These are phyloP conservation scores for Fusarium devonianum DNA, from an alignment of 2,329 filamentous ascomycete genomes.

Conservation along the genomic window DNA sequence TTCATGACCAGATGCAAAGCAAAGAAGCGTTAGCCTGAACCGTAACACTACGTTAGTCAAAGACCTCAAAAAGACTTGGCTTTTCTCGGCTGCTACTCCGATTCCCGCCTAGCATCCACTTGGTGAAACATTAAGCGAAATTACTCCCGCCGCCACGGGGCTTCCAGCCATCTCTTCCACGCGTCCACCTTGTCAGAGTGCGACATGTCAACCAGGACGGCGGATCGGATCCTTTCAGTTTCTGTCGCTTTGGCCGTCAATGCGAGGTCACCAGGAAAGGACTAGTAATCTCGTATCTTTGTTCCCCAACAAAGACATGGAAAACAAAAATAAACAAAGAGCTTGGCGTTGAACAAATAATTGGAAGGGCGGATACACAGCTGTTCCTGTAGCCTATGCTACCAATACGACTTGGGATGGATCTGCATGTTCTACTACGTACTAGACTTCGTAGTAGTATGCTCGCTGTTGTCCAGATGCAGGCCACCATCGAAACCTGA, in stretches of 20 bases:
- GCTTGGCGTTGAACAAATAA: too few relatives aligned
- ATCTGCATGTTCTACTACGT: too few relatives aligned
- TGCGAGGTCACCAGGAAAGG: too few relatives aligned
- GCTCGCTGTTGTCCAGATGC: too few relatives aligned
- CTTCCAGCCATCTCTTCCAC: conserved; percentile 11
- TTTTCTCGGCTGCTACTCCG: conserved; percentile 36
- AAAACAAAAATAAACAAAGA: conserved; percentile 23
- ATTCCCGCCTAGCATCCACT: conserved; percentile 31
- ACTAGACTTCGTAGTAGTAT: too few relatives aligned
- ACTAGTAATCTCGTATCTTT: too few relatives aligned
- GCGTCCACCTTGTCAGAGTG: conserved; percentile 26
- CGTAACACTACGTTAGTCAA: too few relatives aligned
- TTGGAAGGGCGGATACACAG: too few relatives aligned
- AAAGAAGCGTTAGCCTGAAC: not conserved
- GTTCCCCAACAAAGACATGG: too few relatives aligned
- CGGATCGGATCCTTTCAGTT: conserved; percentile 22
- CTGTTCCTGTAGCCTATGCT: too few relatives aligned
- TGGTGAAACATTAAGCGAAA: conserved; percentile 47
- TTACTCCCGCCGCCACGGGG: conserved; percentile 45
- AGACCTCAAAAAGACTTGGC: conserved; percentile 25
- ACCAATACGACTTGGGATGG: too few relatives aligned
- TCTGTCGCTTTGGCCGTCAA: conserved; percentile 17
- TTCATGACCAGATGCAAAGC: conserved; percentile 5
- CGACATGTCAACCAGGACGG: conserved; percentile 14
- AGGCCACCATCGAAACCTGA: too few relatives aligned